A percentile compares a stretch with the other conserved stretches of the same genome.
Conservation (phyloP, 306 rosid species). For the Cyclanthera cordifolia region DNA sequence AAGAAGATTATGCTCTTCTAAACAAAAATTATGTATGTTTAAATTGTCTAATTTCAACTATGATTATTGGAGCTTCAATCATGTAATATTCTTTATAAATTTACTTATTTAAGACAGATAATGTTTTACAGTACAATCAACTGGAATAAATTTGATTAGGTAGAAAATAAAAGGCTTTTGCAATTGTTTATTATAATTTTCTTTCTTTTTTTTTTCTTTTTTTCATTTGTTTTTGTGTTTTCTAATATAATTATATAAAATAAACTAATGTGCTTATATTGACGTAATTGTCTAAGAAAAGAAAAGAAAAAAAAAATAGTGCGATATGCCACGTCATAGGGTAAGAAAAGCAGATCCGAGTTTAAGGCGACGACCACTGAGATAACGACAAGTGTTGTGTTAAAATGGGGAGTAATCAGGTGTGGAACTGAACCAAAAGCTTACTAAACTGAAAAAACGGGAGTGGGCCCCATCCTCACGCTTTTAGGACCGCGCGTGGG, state of each 20-base stretch:
- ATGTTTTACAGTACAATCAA: too few relatives aligned
- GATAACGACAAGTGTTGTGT: slow-evolving; percentile 4
- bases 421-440: slow-evolving; percentile 2
- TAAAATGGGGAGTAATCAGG: not conserved
- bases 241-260: not conserved
- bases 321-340: not conserved
- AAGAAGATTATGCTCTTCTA: too few relatives aligned
- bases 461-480: slow-evolving; percentile 11
- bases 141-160: too few relatives aligned
- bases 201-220: too few relatives aligned
- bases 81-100: too few relatives aligned
- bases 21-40: too few relatives aligned
- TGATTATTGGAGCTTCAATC: too few relatives aligned
- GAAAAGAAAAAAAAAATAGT: not conserved
- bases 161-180: too few relatives aligned
- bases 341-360: slow-evolving; percentile 11
- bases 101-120: too few relatives aligned
- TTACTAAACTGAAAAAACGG: slow-evolving; percentile 7
- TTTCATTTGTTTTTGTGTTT: not conserved
- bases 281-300: not conserved
- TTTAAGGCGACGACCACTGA: not conserved
- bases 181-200: too few relatives aligned
- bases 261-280: not conserved
- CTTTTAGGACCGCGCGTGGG: slow-evolving; percentile 17
- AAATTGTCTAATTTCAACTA: too few relatives aligned